Base-by-base conservation (phyloP, 805 yeast genomes). In the Saccharomycopsis sp. region DNA sequence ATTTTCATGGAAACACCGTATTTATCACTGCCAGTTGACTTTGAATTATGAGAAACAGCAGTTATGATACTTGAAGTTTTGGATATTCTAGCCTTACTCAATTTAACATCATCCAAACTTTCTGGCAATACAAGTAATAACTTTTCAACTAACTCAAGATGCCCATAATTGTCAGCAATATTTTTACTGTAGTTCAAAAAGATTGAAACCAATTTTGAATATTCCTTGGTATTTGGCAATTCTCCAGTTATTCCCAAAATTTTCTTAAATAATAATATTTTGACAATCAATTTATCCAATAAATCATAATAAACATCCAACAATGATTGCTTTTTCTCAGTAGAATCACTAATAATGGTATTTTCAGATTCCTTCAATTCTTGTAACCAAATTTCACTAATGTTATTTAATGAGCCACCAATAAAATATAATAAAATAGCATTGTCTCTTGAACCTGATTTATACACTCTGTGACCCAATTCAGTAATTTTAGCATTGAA, bases 151-250 rank as follows among this genome's bases (percentile, higher is more conserved):
- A 90, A 67, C 7, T 82, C 94, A 54, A 86, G 80, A 52, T 85
- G 79, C 6, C 46, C 41, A 22, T 97, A 97, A 57, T 73, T 79
- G 22, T 87, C 78, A 3, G 95, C 82, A 45, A 88, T 79, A 48
- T 83, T 67, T 53, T 77, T 79, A 38, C 94, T 80, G 61, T 84
- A 93, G 62, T 93, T 97, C 52, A 86, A 70, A 50, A 85, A 77
- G 2, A 81, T 80, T 31, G 66, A 48, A 41, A 68, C 57, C 27
- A 69, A 52, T 22, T 43, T 40, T 4, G 14, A 16, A 39, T 46
- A 49, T 67, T 8, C 72, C 68, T 27, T 37, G 23, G 44, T 31
- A 28, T 49, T 44, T 1, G 67, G 53, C 31, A 67, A 56, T 13
- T 59, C 59, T 2, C 69, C 64, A 11, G 41, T 27, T 21, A 50